Evolutionary conservation across 1,284 basidiomycete species (phyloP), one percentile per base, ranked within the genome.

Genomic region (Boletus hoseneyae): DNA sequence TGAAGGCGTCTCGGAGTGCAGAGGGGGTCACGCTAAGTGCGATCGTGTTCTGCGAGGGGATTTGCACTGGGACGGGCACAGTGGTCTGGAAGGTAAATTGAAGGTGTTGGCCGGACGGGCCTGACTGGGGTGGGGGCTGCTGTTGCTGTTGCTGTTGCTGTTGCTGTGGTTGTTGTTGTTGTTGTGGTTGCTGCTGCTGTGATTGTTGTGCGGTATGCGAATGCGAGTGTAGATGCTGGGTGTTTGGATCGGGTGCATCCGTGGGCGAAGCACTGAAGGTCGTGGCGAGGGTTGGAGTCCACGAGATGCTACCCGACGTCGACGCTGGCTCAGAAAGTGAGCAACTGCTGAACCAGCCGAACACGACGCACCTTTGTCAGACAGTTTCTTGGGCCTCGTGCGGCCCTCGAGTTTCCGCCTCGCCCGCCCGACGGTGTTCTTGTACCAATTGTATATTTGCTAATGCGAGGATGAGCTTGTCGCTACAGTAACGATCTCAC

Each of bases 371-470:
- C 76, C 70, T 64, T 75, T 77, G 61, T 78, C 76, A 19, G 73
- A 62, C 7, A 67, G 58, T 53, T 75, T 78, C 40, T 72, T 68
- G 39, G 76, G 72, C 43, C 75, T 69, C 1, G 77, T 72, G 25
- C 75, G 69, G 7, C 78, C 79, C 54, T 78, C 79, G 44, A 74
- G 66, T 60, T 79, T 81, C 37, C 80, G 69, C 47, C 77, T 68
- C 7, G 75, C 77, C 21, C 80, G 71, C 4, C 80, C 80, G 45
- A 80, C 73, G 12, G 80, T 82, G 60, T 82, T 82, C 67, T 82
- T 83, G 67, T 80, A 82, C 80, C 80, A 82, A 55, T 82, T 83
- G 67, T 82, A 82, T 51, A 82, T 79, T 76, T 82, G 79, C 80
- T 81, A 35, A 8, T 27, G 15, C 23, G 16, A 37, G 30, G 42